A percentile compares a stretch with the other conserved stretches of the same genome.
phyloP scores from a whole-genome alignment of 345 rosid species.

The Eucalyptus sideroxylon region DNA sequence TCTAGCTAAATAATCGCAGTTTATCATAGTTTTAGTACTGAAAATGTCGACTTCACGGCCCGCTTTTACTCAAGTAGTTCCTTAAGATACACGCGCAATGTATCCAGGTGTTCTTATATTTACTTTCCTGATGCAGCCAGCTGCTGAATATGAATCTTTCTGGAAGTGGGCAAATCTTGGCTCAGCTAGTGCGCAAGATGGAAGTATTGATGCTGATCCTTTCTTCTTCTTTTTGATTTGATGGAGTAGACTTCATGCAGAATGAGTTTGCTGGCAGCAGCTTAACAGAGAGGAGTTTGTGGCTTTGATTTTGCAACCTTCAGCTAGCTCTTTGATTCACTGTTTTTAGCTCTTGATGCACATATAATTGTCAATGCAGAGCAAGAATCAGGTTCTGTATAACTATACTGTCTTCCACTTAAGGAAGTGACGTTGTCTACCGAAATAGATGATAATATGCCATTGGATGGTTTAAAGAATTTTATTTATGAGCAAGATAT shows the following conservation, averaged over 20 bases:
- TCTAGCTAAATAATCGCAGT: neutral
- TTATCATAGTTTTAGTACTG: neutral
- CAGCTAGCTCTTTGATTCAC: too few relatives aligned
- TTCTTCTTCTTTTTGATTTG: neutral
- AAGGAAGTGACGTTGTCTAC: too few relatives aligned
- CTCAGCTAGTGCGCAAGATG: neutral
- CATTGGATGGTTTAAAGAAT: too few relatives aligned
- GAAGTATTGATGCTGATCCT: neutral
- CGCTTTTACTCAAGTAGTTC: neutral
- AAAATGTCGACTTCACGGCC: neutral
- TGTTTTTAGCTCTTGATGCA: too few relatives aligned
- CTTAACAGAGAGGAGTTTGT: constrained; percentile 27
- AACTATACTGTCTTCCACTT: too few relatives aligned
- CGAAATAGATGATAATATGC: too few relatives aligned
- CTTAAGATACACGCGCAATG: neutral
- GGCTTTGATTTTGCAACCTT: too few relatives aligned
- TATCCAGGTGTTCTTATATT: neutral
- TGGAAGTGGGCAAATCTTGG: constrained; percentile 18
- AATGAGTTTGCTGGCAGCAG: constrained; percentile 53
- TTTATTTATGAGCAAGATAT: neutral
- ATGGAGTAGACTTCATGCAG: constrained; percentile 79
- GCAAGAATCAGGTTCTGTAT: too few relatives aligned
- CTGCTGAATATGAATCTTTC: constrained; percentile 64
- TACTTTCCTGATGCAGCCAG: constrained; percentile 27
- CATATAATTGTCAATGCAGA: too few relatives aligned